Percentiles rank a stretch among this genome's conserved stretches.
Evolutionary conservation across 2,329 filamentous ascomycete genomes (phyloP).

Genomic region (Xylariaceae sp.): DNA sequence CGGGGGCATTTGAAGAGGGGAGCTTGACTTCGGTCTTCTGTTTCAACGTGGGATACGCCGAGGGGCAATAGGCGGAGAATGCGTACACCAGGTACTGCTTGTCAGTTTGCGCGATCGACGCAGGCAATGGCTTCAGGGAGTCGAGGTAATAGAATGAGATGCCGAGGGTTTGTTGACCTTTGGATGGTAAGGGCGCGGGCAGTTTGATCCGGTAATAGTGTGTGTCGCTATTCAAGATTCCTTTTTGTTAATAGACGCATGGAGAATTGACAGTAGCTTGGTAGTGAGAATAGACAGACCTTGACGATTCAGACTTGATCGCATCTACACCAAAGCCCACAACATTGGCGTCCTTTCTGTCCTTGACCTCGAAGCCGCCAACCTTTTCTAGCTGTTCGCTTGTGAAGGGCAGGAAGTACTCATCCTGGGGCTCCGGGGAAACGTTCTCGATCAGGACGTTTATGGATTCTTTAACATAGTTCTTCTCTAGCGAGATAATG

Average conservation of each 20-base stretch:
- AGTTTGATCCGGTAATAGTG: slow-evolving; percentile 85
- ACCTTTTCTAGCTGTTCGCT: slow-evolving; percentile 67
- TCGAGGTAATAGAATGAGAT: slow-evolving; percentile 80
- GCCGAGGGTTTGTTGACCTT: slow-evolving; percentile 75
- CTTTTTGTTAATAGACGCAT: slow-evolving; percentile 21
- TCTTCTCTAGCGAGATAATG: slow-evolving; percentile 87
- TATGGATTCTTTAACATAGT: slow-evolving; percentile 81
- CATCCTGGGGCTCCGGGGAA: slow-evolving; percentile 68
- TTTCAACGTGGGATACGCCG: slow-evolving; percentile 78
- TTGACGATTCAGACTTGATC: slow-evolving; percentile 59
- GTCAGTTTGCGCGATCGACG: slow-evolving; percentile 74
- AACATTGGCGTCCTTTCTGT: slow-evolving; percentile 72
- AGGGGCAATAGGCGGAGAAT: slow-evolving; percentile 80
- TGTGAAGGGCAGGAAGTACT: slow-evolving; percentile 89
- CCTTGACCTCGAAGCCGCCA: slow-evolving; percentile 84
- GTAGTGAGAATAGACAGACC: slow-evolving; percentile 34
- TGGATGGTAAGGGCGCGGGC: slow-evolving; percentile 67
- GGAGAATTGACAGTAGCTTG: not conserved
- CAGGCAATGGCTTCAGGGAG: slow-evolving; percentile 74
- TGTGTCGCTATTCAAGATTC: slow-evolving; percentile 45
- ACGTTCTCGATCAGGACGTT: slow-evolving; percentile 94
- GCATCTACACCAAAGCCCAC: slow-evolving; percentile 64
- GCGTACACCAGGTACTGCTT: slow-evolving; percentile 81
- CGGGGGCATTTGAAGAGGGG: slow-evolving; percentile 68
- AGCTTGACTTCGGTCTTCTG: slow-evolving; percentile 98